Conservation (phyloP, 192 early-diverging fungal genomes). For the Coemansia sp. region DNA sequence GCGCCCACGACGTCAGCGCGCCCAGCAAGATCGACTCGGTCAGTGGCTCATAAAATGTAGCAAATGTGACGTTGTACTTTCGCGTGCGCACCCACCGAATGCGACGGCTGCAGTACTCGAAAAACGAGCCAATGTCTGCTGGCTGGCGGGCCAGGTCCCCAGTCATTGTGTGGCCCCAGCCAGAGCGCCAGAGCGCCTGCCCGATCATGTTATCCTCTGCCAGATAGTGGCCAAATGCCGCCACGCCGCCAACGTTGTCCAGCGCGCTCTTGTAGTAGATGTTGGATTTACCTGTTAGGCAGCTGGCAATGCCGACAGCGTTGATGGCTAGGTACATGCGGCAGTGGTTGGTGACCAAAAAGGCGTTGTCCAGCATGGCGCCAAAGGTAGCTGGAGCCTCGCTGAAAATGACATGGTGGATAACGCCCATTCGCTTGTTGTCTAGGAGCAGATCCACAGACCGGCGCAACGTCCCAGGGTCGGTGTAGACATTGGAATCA, state of each 20-base stretch:
- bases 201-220: conserved; percentile 96
- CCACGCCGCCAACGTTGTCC: conserved; percentile 76
- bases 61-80: conserved; percentile 87
- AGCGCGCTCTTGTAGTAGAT: conserved; percentile 84
- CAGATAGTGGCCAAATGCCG: conserved; percentile 85
- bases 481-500: conserved; percentile 86
- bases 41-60: conserved; percentile 90
- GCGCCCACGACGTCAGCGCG: conserved; percentile 67
- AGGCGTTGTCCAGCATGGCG: conserved; percentile 80
- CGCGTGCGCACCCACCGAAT: conserved; percentile 91
- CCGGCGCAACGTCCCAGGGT: conserved; percentile 72
- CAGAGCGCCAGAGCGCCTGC: conserved; percentile 74
- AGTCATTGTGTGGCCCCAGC: conserved; percentile 81
- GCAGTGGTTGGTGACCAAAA: conserved; percentile 87
- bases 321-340: conserved; percentile 97
- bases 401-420: conserved; percentile 92
- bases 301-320: conserved; percentile 75
- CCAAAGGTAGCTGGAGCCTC: conserved; percentile 69
- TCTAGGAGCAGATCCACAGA: conserved; percentile 76
- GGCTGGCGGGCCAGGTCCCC: conserved; percentile 84
- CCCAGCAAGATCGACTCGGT: conserved; percentile 85
- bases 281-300: conserved; percentile 94
- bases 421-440: conserved; percentile 74
- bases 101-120: conserved; percentile 81
- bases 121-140: conserved; percentile 67